Conservation (phyloP, 371 early-diverging fungal species). For the Nematocida sp. region DNA sequence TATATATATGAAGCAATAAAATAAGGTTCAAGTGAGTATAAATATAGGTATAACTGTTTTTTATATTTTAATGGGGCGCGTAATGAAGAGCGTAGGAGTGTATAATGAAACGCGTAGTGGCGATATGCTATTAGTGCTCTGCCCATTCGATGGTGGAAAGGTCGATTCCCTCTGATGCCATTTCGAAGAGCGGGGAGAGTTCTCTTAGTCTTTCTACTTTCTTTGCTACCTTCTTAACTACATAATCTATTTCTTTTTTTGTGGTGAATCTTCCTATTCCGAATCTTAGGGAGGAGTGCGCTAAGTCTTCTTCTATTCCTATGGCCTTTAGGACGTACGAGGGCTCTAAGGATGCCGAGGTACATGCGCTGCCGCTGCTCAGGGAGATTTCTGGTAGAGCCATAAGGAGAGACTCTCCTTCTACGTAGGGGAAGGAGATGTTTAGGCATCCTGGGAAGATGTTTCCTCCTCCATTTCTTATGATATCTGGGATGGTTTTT, state of each 20-base stretch:
- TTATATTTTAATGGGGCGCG: background rate
- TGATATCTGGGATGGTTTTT: constrained; percentile 51
- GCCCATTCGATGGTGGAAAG: constrained; percentile 66
- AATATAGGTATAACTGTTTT: background rate
- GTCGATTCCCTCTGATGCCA: constrained; percentile 69
- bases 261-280: constrained; percentile 96
- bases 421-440: constrained; percentile 95
- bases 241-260: constrained; percentile 85
- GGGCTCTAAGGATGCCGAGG: constrained; percentile 93
- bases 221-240: constrained; percentile 74
- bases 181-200: constrained; percentile 97
- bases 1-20: too few species aligned
- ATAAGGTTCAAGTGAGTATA: background rate
- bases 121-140: constrained; percentile 13
- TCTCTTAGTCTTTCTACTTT: constrained; percentile 86
- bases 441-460: constrained; percentile 78
- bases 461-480: constrained; percentile 40
- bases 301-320: constrained; percentile 93
- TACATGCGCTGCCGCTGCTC: constrained; percentile 94
- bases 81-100: too few species aligned
- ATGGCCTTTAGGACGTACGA: constrained; percentile 92
- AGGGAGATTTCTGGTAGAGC: constrained; percentile 92
- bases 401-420: constrained; percentile 97
- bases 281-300: constrained; percentile 92
- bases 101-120: background rate